Conservation (phyloP, 495 filamentous ascomycete species). For the Cairneyella variabilis region DNA sequence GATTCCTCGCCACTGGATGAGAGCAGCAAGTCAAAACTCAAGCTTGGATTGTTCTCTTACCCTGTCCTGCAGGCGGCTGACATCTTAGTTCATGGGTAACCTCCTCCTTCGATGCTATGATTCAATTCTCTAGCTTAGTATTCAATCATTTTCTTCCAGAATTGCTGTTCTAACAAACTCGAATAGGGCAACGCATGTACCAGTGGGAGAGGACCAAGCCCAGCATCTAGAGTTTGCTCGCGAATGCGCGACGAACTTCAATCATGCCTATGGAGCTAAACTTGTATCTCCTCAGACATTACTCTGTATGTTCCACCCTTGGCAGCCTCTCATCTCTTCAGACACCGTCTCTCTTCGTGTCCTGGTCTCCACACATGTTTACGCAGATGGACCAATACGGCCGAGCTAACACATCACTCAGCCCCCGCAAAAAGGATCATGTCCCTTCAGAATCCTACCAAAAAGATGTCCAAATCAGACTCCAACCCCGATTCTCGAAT, state of each 20-base stretch:
- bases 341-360: conserved; percentile 1
- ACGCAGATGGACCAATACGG: conserved; percentile 6
- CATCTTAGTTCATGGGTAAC: conserved; percentile 81
- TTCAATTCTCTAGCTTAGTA: no score
- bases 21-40: conserved; percentile 53
- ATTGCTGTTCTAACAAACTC: conserved; percentile 4
- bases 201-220: conserved; percentile 87
- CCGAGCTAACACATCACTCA: conserved; percentile 26
- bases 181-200: conserved; percentile 81
- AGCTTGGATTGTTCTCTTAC: conserved; percentile 93
- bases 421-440: conserved; percentile 80
- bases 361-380: no score
- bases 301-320: conserved; percentile 52
- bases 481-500: conserved; percentile 62
- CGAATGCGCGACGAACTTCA: conserved; percentile 80
- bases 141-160: not conserved
- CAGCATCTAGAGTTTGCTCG: conserved; percentile 94
- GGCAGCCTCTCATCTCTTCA: not conserved
- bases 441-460: conserved; percentile 70
- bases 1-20: conserved; percentile 49
- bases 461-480: conserved; percentile 95
- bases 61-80: conserved; percentile 95
- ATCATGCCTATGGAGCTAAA: conserved; percentile 61
- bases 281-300: conserved; percentile 69
- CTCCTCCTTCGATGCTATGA: no score